phyloP scores from a whole-genome alignment of 2,329 filamentous ascomycete species.

The Fusarium transvaalense region DNA sequence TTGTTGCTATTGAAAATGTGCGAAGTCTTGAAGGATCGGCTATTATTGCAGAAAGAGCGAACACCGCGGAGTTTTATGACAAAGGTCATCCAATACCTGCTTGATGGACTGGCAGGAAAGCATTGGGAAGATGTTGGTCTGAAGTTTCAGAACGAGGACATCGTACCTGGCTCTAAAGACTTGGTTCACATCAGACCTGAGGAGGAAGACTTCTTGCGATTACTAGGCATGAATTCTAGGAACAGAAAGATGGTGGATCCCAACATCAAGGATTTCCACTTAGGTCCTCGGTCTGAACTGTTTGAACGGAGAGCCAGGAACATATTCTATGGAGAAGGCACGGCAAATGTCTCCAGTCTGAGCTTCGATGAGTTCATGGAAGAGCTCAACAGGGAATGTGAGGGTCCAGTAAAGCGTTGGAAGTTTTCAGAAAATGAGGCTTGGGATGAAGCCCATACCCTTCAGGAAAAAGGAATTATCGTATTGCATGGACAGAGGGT shows the following conservation, averaged over 20 bases:
- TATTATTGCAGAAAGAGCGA: constrained; percentile 26
- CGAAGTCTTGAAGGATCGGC: constrained; percentile 12
- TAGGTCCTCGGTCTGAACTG: constrained; percentile 14
- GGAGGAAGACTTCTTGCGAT: constrained; percentile 43
- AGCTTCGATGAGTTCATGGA: constrained; percentile 40
- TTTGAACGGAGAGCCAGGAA: constrained; percentile 42
- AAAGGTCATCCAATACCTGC: constrained; percentile 15
- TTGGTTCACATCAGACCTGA: constrained; percentile 37
- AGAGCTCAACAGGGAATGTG: constrained; percentile 43
- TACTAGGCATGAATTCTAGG: constrained; percentile 37
- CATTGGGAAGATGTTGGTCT: background rate
- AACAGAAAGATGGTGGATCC: constrained; percentile 14
- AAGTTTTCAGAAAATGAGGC: constrained; percentile 44
- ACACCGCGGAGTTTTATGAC: constrained; percentile 39
- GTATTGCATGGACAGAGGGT: background rate
- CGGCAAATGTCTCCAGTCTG: constrained; percentile 22
- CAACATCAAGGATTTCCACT: background rate
- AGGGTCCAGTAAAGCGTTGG: constrained; percentile 38
- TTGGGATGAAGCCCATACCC: background rate
- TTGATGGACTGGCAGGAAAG: constrained; percentile 21
- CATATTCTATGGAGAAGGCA: constrained; percentile 42
- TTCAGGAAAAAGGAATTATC: background rate
- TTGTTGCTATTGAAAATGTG: constrained; percentile 29
- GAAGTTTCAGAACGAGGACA: constrained; percentile 31
- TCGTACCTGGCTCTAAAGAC: background rate